Base-by-base conservation (phyloP, 805 yeast species). In the Kodamaea lidongshanica region DNA sequence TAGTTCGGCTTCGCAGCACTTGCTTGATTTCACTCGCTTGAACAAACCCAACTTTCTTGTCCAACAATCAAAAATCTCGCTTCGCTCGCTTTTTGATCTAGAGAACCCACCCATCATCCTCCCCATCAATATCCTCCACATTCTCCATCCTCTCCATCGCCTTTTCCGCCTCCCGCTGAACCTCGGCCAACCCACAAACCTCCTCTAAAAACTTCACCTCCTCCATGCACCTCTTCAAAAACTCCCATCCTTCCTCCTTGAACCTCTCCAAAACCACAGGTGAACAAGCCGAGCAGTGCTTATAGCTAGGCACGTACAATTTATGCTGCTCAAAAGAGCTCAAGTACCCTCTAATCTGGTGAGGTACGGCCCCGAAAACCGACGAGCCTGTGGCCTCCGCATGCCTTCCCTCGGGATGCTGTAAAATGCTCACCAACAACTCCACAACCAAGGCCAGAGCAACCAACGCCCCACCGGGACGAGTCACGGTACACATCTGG, bases 401-500 rank as follows among this genome's bases (percentile, higher is more conserved):
- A 15, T 48, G 44, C 14, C 70, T 71, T 12, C 63, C 62, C 5
- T 56, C 50, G 0, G 75, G 75, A 42, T 79, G 80, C 51, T 89
- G 96, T 22, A 85, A 45, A 0, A 84, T 38, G 1, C 92, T 74
- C 0, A 83, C 82, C 38, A 86, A 48, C 5, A 92, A 56, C 51
- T 92, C 98, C 1, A 84, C 94, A 0, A 94, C 94, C 20, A 79
- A 59, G 0, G 96, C 75, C 0, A 95, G 73, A 0, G 97, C 96
- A 56, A 86, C 60, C 45, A 82, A 60, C 0, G 99, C 95, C 1
- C 82, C 88, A 1, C 99, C 98, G 0, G 99, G 97, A 23, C 98
- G 66, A 0, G 98, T 92, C 1, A 92, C 98, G 0, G 99, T 92
- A 50, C 99, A 92, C 96, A 92, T 92, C 55, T 92, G 97, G 56